These are phyloP conservation scores for Hevea brasiliensis DNA, from an alignment of 345 rosid species.

Conservation along the genomic window DNA sequence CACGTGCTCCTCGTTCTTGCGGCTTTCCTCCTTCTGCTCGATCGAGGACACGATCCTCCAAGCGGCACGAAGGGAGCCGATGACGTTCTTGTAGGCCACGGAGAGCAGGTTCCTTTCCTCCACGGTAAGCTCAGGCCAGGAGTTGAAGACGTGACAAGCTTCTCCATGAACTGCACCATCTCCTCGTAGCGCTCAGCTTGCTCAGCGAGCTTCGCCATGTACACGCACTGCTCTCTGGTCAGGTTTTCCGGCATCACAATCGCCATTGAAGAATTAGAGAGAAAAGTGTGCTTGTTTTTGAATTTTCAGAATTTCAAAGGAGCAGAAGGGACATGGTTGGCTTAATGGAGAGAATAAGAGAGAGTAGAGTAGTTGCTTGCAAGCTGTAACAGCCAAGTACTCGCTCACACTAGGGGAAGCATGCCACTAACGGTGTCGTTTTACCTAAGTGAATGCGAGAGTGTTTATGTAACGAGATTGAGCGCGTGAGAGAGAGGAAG, in stretches of 20 bases:
- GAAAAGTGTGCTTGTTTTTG: background rate
- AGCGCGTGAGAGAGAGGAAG: background rate
- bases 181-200: slow-evolving; percentile 96
- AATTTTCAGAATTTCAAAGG: background rate
- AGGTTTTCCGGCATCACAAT: slow-evolving; percentile 26
- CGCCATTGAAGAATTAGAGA: slow-evolving; percentile 35
- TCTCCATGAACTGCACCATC: slow-evolving; percentile 94
- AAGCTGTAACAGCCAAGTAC: background rate
- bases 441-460: background rate
- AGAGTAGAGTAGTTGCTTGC: background rate
- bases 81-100: slow-evolving; percentile 97
- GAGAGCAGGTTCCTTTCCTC: slow-evolving; percentile 97
- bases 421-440: background rate
- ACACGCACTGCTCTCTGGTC: slow-evolving; percentile 70
- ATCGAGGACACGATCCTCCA: slow-evolving; percentile 91
- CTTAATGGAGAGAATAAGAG: background rate
- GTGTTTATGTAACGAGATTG: background rate
- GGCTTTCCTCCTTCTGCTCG: slow-evolving; percentile 88
- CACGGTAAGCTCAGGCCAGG: slow-evolving; percentile 61
- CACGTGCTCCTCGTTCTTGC: slow-evolving; percentile 49
- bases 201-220: slow-evolving; percentile 94
- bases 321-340: slow-evolving; percentile 8
- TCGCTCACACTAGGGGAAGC: background rate
- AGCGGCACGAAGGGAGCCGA: slow-evolving; percentile 92
- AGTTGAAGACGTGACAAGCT: slow-evolving; percentile 53